Evolutionary conservation across 768 basidiomycete genomes (phyloP).

Genomic region (Podaxis carcinomalis): DNA sequence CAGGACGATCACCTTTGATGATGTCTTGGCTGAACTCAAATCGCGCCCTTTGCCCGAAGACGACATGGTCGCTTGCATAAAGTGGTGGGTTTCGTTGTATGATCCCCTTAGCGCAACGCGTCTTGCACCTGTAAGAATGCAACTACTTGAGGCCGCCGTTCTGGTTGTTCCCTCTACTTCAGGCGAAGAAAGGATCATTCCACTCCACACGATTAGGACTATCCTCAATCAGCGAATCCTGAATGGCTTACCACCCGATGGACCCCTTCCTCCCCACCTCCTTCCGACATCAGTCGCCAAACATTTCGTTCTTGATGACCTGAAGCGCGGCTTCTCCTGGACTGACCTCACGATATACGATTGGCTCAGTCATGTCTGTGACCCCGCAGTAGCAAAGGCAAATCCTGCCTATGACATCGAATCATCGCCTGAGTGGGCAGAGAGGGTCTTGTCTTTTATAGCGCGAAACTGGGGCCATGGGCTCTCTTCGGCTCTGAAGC

Average conservation of each 20-base stretch:
- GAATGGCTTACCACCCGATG: slow-evolving; percentile 60
- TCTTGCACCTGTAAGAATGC: slow-evolving; percentile 37
- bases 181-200: slow-evolving; percentile 51
- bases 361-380: slow-evolving; percentile 70
- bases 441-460: slow-evolving; percentile 66
- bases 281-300: slow-evolving; percentile 66
- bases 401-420: slow-evolving; percentile 58
- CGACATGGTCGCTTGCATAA: slow-evolving; percentile 79
- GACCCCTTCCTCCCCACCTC: slow-evolving; percentile 71
- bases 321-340: slow-evolving; percentile 67
- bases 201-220: slow-evolving; percentile 64
- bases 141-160: slow-evolving; percentile 71
- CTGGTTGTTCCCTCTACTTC: slow-evolving; percentile 35
- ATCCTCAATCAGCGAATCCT: slow-evolving; percentile 65
- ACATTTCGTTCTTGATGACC: slow-evolving; percentile 44
- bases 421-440: slow-evolving; percentile 68
- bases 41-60: slow-evolving; percentile 61
- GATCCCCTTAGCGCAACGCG: slow-evolving; percentile 10
- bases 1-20: slow-evolving; percentile 70
- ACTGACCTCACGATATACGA: slow-evolving; percentile 68
- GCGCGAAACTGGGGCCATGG: slow-evolving; percentile 67
- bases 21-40: slow-evolving; percentile 77
- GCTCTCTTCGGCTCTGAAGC: slow-evolving; percentile 43
- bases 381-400: slow-evolving; percentile 33
- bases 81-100: slow-evolving; percentile 71